These are phyloP conservation scores for Casuarina equisetifolia DNA, from an alignment of 306 rosid genomes.

Conservation along the genomic window DNA sequence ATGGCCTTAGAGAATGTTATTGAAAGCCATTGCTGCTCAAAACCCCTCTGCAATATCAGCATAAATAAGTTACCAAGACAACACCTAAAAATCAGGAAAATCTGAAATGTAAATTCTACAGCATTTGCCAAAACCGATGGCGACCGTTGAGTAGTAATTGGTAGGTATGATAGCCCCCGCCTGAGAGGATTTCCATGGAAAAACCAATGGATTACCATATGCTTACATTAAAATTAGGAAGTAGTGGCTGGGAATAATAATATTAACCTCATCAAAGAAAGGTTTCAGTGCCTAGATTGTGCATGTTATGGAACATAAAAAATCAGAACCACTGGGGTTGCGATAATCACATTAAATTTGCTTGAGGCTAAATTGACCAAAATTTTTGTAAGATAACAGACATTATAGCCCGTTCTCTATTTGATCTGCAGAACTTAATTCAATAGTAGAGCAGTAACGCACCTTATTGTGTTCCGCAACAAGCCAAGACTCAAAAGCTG, in stretches of 20 bases:
- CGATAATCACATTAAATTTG: background rate
- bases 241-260: background rate
- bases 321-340: no score
- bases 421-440: background rate
- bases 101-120: background rate
- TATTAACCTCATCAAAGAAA: background rate
- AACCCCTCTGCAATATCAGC: conserved; percentile 71
- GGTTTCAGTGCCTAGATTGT: background rate
- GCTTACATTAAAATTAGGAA: background rate
- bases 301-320: background rate
- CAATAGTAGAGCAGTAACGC: conserved; percentile 10
- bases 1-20: conserved; percentile 89
- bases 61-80: conserved; percentile 3
- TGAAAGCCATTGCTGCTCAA: conserved; percentile 95
- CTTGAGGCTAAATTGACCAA: background rate
- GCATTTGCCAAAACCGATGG: background rate
- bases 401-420: background rate
- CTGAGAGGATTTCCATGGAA: background rate
- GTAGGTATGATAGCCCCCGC: background rate
- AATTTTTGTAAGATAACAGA: background rate
- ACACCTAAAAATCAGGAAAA: background rate
- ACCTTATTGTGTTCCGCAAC: conserved; percentile 99
- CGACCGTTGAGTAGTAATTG: background rate
- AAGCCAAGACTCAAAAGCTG: conserved; percentile 97
- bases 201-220: background rate